Base-by-base conservation (phyloP, 2,329 filamentous ascomycete species). In the Fusarium keratoplasticum region DNA sequence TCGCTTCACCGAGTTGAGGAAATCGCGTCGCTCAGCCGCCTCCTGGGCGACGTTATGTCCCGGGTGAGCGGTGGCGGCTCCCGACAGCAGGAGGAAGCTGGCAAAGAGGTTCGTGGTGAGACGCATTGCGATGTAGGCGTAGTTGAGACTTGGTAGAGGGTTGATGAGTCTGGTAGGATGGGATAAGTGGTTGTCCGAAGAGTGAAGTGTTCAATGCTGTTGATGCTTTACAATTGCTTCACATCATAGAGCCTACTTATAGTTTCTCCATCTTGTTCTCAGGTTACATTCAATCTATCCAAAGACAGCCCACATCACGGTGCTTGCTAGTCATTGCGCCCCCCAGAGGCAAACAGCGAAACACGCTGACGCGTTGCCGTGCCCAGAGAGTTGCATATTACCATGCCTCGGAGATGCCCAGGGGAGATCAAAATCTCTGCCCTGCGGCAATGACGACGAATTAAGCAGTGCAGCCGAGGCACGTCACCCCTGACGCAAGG, bases 11-110 rank as follows among this genome's bases (percentile, higher is more conserved):
- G 80, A 80, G 69, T 79, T 77, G 61, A 80, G 79, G 72, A 86
- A 89, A 0, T 83, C 80, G 31, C 85, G 85, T 38, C 87, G 87
- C 79, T 88, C 86, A 13, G 83, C 82, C 35, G 86, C 83, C 78
- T 89, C 88, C 11, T 86, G 81, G 50, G 80, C 80, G 42, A 86
- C 69, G 61, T 88, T 83, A 69, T 88, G 86, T 69, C 87, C 87
- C 1, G 87, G 87, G 68, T 89, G 86, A 22, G 85, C 85, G 20
- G 74, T 57, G 57, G 60, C 75, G 7, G 75, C 58, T 25, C 64
- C 67, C 13, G 68, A 69, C n/a, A 67, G 52, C 7, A 77, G 54
- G 22, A 73, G 66, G 35, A 68, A 58, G 40, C 60, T 57, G 42
- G 71, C 16, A 25, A 78, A 38, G n/a, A 74, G 33, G 10, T 59